Conservation (phyloP, 176 grass and related monocot species). For the Eleusine indica region DNA sequence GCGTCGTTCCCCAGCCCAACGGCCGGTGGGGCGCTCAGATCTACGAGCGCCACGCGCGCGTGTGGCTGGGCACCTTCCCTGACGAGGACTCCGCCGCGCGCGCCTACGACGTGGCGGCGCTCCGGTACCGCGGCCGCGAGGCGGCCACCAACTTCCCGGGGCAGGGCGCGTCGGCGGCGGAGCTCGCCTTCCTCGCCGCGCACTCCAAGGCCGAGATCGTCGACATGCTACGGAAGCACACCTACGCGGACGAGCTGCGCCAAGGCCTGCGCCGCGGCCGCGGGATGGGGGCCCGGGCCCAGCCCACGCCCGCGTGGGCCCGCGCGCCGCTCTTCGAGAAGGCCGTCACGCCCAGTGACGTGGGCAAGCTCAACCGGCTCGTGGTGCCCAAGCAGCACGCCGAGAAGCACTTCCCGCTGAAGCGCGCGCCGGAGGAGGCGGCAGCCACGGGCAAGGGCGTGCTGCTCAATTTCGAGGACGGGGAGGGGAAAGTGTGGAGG, state of each 20-base stretch:
- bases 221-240: slow-evolving; percentile 87
- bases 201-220: slow-evolving; percentile 83
- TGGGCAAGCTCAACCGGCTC: slow-evolving; percentile 79
- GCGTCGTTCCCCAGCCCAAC: slow-evolving; percentile 85
- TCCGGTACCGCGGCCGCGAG: slow-evolving; percentile 72
- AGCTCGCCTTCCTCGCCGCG: slow-evolving; percentile 56
- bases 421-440: background rate
- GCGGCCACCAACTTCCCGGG: slow-evolving; percentile 54
- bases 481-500: slow-evolving; percentile 72
- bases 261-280: slow-evolving; percentile 45
- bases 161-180: slow-evolving; percentile 18
- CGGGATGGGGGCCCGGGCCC: slow-evolving; percentile 14
- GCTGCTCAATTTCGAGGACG: slow-evolving; percentile 93
- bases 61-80: slow-evolving; percentile 90
- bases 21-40: slow-evolving; percentile 87
- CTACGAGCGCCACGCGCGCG: slow-evolving; percentile 76
- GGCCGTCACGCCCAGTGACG: slow-evolving; percentile 72
- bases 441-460: slow-evolving; percentile 50
- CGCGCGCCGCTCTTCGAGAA: slow-evolving; percentile 69
- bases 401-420: slow-evolving; percentile 62
- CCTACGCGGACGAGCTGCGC: slow-evolving; percentile 65
- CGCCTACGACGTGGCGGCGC: slow-evolving; percentile 80
- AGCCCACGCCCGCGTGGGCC: slow-evolving; percentile 41
- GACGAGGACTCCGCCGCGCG: slow-evolving; percentile 57
- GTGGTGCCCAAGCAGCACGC: slow-evolving; percentile 87